Percentiles rank a stretch among this genome's conserved stretches.
These are phyloP conservation scores for Nephelium lappaceum DNA, from an alignment of 345 rosid species.

Conservation along the genomic window DNA sequence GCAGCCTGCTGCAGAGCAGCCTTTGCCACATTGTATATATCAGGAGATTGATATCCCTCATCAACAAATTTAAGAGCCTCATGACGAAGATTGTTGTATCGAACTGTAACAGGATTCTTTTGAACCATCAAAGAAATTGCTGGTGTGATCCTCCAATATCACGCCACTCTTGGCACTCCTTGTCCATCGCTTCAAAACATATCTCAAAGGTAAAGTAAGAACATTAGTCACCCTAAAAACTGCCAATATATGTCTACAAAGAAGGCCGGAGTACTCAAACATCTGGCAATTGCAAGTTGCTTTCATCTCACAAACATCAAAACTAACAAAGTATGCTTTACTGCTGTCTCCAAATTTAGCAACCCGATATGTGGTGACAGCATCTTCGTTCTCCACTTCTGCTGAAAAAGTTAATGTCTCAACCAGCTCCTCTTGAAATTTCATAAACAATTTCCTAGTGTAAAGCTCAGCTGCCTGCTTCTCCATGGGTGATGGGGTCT, in stretches of 20 bases:
- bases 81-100: slow-evolving; percentile 39
- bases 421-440: slow-evolving; percentile 49
- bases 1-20: slow-evolving; percentile 39
- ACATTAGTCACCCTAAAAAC: slow-evolving; percentile 48
- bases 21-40: slow-evolving; percentile 36
- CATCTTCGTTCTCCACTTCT: slow-evolving; percentile 35
- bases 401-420: slow-evolving; percentile 40
- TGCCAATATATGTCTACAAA: slow-evolving; percentile 45
- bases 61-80: slow-evolving; percentile 46
- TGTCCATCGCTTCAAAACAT: slow-evolving; percentile 44
- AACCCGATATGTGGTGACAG: slow-evolving; percentile 29
- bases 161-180: slow-evolving; percentile 42
- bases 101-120: slow-evolving; percentile 35
- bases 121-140: slow-evolving; percentile 23
- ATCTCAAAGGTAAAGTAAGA: slow-evolving; percentile 43
- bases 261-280: slow-evolving; percentile 45
- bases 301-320: slow-evolving; percentile 36
- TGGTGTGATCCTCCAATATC: slow-evolving; percentile 25
- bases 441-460: slow-evolving; percentile 38
- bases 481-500: slow-evolving; percentile 54
- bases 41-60: slow-evolving; percentile 33
- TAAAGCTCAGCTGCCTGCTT: slow-evolving; percentile 44
- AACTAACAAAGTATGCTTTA: slow-evolving; percentile 36
- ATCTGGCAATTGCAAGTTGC: slow-evolving; percentile 42
- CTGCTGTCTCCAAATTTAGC: slow-evolving; percentile 41